Conservation (phyloP, 371 early-diverging fungal genomes). For the Mucor lusitanicus region DNA sequence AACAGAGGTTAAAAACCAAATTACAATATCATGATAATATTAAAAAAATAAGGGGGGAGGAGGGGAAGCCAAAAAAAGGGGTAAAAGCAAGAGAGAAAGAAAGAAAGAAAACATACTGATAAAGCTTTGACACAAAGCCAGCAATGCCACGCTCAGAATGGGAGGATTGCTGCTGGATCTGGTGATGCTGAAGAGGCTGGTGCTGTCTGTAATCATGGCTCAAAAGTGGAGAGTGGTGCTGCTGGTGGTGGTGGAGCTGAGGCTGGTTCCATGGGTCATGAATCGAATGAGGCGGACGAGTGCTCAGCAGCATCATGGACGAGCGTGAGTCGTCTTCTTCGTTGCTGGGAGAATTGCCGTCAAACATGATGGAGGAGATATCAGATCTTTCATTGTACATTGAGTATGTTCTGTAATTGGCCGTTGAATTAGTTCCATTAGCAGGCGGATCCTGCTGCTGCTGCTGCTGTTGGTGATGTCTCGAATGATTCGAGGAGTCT, state of each 20-base stretch:
- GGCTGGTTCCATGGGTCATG: slow-evolving; percentile 13
- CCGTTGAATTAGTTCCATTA: background rate
- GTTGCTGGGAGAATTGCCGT: background rate
- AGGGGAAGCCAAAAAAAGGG: background rate
- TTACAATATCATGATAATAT: background rate
- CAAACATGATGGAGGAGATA: background rate
- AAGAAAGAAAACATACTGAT: slow-evolving; percentile 32
- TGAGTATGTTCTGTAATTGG: slow-evolving; percentile 3
- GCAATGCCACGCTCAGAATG: slow-evolving; percentile 47
- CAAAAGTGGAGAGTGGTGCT: background rate
- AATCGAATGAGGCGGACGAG: background rate
- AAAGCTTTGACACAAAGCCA: slow-evolving; percentile 52
- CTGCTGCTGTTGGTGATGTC: background rate
- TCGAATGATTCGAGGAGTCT: background rate
- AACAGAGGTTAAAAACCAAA: background rate
- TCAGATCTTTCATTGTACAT: slow-evolving; percentile 8
- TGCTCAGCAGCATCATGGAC: slow-evolving; percentile 2
- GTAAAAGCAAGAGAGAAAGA: background rate
- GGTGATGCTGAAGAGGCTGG: background rate
- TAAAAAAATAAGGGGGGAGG: background rate
- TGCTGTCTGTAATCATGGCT: background rate
- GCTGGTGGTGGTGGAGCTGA: background rate
- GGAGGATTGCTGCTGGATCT: background rate
- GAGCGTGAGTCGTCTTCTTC: slow-evolving; percentile 8
- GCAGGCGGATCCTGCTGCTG: background rate